A percentile compares a stretch with the other conserved stretches of the same genome.
These are phyloP conservation scores for Garcia nutans DNA, from an alignment of 345 rosid genomes.

Conservation along the genomic window DNA sequence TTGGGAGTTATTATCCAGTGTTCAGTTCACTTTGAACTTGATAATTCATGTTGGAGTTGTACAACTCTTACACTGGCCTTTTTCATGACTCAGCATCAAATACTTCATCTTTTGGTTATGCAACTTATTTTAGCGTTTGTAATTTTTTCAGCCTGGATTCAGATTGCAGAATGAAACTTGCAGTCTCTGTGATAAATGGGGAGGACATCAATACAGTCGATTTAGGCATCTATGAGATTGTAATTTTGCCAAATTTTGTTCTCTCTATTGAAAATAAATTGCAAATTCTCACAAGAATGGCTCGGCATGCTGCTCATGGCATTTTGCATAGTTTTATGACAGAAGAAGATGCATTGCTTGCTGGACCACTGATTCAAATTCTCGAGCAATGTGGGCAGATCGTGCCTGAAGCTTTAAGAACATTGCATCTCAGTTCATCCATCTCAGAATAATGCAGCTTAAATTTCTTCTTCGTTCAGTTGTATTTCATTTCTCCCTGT, in stretches of 20 bases:
- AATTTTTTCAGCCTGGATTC: constrained; percentile 25
- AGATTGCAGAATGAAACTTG: constrained; percentile 28
- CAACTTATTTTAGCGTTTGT: background rate
- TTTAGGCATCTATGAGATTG: constrained; percentile 40
- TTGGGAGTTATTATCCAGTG: background rate
- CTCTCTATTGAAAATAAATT: constrained; percentile 31
- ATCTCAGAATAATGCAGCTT: constrained; percentile 3
- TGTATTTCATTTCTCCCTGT: too few relatives aligned
- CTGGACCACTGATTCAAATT: constrained; percentile 42
- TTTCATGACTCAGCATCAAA: background rate
- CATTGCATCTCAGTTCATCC: constrained; percentile 23
- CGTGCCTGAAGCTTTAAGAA: constrained; percentile 44
- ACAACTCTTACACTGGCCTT: background rate
- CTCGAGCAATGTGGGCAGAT: constrained; percentile 54
- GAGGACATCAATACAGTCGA: constrained; percentile 32
- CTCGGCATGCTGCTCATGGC: constrained; percentile 49
- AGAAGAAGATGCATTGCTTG: constrained; percentile 34
- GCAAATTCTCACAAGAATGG: constrained; percentile 52
- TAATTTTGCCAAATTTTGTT: constrained; percentile 49
- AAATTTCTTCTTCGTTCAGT: background rate
- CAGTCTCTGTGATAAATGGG: constrained; percentile 35
- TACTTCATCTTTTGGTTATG: background rate
- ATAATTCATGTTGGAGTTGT: background rate
- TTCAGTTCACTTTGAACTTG: background rate
- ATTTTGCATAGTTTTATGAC: constrained; percentile 47